Evolutionary conservation across 257 asterid species (phyloP), one percentile per base, ranked within the genome.

Genomic region (Anisodus tanguticus): DNA sequence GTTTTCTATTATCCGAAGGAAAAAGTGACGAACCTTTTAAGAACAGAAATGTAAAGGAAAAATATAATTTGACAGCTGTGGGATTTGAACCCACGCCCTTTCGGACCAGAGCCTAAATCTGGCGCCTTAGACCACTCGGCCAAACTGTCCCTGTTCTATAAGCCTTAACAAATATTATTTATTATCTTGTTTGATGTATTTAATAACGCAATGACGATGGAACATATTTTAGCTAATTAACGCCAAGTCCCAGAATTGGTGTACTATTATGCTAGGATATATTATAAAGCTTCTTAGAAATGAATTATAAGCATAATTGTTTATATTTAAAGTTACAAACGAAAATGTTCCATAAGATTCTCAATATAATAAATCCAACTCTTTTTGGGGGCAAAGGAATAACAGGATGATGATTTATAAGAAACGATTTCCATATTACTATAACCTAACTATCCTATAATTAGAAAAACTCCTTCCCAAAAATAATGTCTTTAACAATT

Each of bases 121-220:
- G 97, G 98, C 98, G 97, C 97, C 99, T 95, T 95, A 95, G 97
- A 95, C 98, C 98, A 94, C 98, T 94, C 99, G 98, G 98, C 98
- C 98, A 95, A 95, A 94, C 95, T 91, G 97, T 95, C 97, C 35
- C 26, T 22, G 26, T 22, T 22, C 26, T 22, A 22, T 22, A 22
- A 22, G 0, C 26, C 26, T 22, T 22, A 22, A 22, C 26, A 22
- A 22, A 22, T 22, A 22, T 22, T 22, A 22, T 22, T 22, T 22
- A 22, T 22, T 22, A 22, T 22, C 26, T 31, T 31, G 35, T 31
- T 31, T 31, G 35, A 31, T 31, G 1, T 31, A 31, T 31, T 31
- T 31, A 31, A 31, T 31, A 31, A 31, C 2, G 2, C 26, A 22
- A 22, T 22, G 35, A 31, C 35, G 2, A 31, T 31, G 0, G 35